These are phyloP conservation scores for Arabidopsis arenosa DNA, from an alignment of 345 rosid genomes.

Conservation along the genomic window DNA sequence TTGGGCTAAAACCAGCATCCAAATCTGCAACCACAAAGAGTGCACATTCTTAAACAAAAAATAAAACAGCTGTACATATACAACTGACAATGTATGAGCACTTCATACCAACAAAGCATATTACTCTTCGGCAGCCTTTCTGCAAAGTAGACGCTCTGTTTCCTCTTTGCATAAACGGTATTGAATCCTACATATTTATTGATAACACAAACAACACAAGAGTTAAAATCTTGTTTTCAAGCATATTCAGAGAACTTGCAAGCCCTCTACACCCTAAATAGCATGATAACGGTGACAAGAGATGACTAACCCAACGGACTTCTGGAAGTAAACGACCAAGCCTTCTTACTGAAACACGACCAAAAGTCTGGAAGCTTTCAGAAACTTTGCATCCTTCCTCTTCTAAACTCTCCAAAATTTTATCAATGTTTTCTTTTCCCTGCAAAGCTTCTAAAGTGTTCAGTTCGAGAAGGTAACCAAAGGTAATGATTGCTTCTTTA, in stretches of 20 bases:
- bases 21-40: conserved; percentile 55
- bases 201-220: conserved; percentile 22
- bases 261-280: background rate
- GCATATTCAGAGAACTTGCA: background rate
- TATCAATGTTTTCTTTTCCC: conserved; percentile 75
- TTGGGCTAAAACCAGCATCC: conserved; percentile 83
- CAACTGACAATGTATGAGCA: conserved; percentile 12
- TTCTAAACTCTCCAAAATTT: conserved; percentile 58
- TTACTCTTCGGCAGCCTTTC: conserved; percentile 68
- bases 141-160: conserved; percentile 56
- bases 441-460: conserved; percentile 36
- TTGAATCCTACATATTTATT: conserved; percentile 48
- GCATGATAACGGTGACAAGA: conserved; percentile 22
- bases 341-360: conserved; percentile 68
- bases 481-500: conserved; percentile 3
- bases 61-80: background rate
- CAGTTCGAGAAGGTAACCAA: conserved; percentile 18
- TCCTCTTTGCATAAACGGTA: conserved; percentile 79
- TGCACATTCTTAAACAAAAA: background rate
- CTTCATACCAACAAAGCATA: conserved; percentile 69
- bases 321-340: conserved; percentile 90
- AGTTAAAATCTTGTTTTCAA: background rate
- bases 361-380: conserved; percentile 57
- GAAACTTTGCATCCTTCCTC: conserved; percentile 51
- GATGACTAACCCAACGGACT: conserved; percentile 72